Evolutionary conservation across 1,284 basidiomycete genomes (phyloP).

Genomic region (Fomitopsis pinicola): DNA sequence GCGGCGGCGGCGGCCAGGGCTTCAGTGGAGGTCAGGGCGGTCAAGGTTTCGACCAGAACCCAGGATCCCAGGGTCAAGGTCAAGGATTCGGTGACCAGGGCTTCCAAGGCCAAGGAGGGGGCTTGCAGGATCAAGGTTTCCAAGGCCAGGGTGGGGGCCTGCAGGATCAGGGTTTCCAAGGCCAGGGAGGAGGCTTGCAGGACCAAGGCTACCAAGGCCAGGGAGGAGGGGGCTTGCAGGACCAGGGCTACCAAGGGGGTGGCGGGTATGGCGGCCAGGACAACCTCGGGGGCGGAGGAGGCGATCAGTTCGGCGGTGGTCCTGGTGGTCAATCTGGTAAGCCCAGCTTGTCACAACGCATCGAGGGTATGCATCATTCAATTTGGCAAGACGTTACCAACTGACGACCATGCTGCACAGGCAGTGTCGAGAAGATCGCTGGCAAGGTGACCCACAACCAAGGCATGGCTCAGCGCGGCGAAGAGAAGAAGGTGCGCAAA

Average conservation of each 20-base stretch:
- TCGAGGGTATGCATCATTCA: background rate
- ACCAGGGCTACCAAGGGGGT: background rate
- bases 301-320: background rate
- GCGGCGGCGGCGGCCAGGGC: background rate
- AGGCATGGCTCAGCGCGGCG: slow-evolving; percentile 16
- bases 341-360: background rate
- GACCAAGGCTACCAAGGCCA: background rate
- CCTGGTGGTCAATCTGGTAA: background rate
- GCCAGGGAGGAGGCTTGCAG: background rate
- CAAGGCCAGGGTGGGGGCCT: background rate
- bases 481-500: slow-evolving; percentile 17
- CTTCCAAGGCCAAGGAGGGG: background rate
- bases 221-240: background rate
- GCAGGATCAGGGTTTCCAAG: background rate
- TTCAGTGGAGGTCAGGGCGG: background rate
- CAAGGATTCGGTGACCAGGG: background rate
- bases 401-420: background rate
- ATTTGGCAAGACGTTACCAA: background rate
- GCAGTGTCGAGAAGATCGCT: slow-evolving; percentile 1
- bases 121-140: background rate
- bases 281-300: background rate
- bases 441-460: slow-evolving; percentile 17
- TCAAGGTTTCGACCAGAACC: background rate
- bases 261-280: background rate
- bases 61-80: background rate